Conservation (phyloP, 1,284 basidiomycete genomes). For the Moesziomyces globuligerus region DNA sequence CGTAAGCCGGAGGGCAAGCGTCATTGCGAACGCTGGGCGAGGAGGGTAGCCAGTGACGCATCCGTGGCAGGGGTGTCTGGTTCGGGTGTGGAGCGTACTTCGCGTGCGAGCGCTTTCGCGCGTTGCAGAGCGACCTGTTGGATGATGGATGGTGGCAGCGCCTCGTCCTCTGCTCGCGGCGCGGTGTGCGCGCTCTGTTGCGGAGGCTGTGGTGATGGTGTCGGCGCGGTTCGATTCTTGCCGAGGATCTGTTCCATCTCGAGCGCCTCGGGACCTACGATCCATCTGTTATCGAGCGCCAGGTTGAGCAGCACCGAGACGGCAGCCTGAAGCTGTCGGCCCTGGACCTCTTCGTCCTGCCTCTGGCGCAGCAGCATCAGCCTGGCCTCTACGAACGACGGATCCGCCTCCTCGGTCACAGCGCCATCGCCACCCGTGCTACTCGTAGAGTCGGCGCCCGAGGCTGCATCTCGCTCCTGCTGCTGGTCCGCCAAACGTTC, state of each 20-base stretch:
- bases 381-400: conserved; percentile 34
- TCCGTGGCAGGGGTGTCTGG: conserved; percentile 11
- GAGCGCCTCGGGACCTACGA: conserved; percentile 53
- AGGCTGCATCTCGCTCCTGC: conserved; percentile 2
- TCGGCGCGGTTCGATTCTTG: conserved; percentile 5
- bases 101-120: conserved; percentile 35
- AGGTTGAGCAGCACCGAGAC: conserved; percentile 53
- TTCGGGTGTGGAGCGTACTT: conserved; percentile 18
- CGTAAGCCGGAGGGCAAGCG: no score
- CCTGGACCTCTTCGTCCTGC: conserved; percentile 40
- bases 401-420: conserved; percentile 42
- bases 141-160: conserved; percentile 29
- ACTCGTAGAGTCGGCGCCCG: neutral
- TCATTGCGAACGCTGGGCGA: no score
- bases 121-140: conserved; percentile 43
- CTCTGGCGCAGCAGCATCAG: conserved; percentile 20
- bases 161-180: neutral
- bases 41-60: conserved; percentile 26
- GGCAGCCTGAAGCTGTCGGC: conserved; percentile 44
- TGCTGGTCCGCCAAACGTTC: conserved; percentile 14
- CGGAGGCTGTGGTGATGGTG: conserved; percentile 2
- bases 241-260: conserved; percentile 50
- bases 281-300: conserved; percentile 52
- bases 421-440: neutral
- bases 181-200: no score